These are phyloP conservation scores for Albifimbria verrucaria DNA, from an alignment of 2,329 filamentous ascomycete species.

Conservation along the genomic window DNA sequence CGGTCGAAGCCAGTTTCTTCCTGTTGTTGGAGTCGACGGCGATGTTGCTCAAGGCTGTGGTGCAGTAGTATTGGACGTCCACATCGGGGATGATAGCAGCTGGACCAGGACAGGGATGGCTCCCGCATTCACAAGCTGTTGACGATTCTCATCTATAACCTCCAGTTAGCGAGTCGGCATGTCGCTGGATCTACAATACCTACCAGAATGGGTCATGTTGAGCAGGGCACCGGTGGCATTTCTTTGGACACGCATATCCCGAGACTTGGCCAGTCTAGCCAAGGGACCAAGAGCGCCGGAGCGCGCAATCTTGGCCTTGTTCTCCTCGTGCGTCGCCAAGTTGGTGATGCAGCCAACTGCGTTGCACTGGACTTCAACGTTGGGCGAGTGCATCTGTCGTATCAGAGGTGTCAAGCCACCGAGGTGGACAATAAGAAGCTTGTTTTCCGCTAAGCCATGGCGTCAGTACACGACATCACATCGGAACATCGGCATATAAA, in stretches of 20 bases:
- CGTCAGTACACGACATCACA: neutral
- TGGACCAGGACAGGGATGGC: conserved; percentile 98
- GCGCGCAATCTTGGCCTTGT: conserved; percentile 96
- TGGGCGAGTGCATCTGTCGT: conserved; percentile 95
- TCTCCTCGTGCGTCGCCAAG: conserved; percentile 95
- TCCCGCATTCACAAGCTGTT: conserved; percentile 94
- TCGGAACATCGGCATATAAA: neutral
- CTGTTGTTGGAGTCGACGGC: conserved; percentile 90
- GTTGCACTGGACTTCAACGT: conserved; percentile 98
- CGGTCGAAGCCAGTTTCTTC: conserved; percentile 84
- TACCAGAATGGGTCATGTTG: conserved; percentile 99
- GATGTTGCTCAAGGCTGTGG: conserved; percentile 96
- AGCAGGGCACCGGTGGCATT: conserved; percentile 94
- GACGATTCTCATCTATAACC: conserved; percentile 82
- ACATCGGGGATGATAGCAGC: conserved; percentile 90
- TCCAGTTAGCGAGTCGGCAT: conserved; percentile 14
- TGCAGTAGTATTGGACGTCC: conserved; percentile 99
- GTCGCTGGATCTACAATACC: conserved; percentile 22
- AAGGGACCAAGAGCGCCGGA: conserved; percentile 90
- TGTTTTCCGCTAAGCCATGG: conserved; percentile 78
- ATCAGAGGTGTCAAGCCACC: conserved; percentile 89
- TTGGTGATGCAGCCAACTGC: conserved; percentile 99
- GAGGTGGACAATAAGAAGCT: conserved; percentile 90
- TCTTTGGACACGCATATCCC: conserved; percentile 96
- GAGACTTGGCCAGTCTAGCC: conserved; percentile 90